phyloP scores from a whole-genome alignment of 1,139 yeast species.

The Pichia sp. region DNA sequence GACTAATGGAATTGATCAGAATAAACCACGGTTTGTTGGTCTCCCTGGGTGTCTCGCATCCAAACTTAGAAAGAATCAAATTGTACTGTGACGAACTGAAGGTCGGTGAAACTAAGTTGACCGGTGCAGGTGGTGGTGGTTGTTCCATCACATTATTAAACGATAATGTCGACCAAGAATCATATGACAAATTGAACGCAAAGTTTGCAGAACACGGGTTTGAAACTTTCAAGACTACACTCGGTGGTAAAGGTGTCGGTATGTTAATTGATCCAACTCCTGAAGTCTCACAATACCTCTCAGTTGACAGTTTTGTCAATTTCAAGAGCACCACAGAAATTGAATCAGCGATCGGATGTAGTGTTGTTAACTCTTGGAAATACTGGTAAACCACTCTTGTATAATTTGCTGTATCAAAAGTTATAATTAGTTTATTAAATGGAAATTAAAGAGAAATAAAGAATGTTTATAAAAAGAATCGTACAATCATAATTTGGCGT shows the following conservation, averaged over 20 bases:
- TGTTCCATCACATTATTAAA: slow-evolving; percentile 87
- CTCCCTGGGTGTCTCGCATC: slow-evolving; percentile 91
- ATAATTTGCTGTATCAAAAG: too few relatives aligned
- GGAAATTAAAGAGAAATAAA: background rate
- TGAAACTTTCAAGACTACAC: slow-evolving; percentile 75
- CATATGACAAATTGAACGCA: slow-evolving; percentile 32
- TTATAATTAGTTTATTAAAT: too few relatives aligned
- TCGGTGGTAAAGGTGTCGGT: slow-evolving; percentile 92
- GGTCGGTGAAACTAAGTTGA: slow-evolving; percentile 87
- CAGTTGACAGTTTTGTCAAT: slow-evolving; percentile 39
- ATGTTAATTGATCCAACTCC: slow-evolving; percentile 36
- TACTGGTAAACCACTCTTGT: too few relatives aligned
- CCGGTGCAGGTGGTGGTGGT: slow-evolving; percentile 99
- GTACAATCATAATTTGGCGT: slow-evolving; percentile 11
- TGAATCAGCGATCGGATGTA: slow-evolving; percentile 46
- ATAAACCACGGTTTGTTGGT: slow-evolving; percentile 88
- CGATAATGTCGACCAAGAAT: slow-evolving; percentile 41
- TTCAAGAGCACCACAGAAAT: slow-evolving; percentile 45
- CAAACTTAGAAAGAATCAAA: slow-evolving; percentile 73
- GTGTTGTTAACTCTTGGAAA: slow-evolving; percentile 47
- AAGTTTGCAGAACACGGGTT: slow-evolving; percentile 49
- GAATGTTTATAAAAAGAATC: too few relatives aligned
- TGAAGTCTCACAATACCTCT: slow-evolving; percentile 23
- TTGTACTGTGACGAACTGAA: slow-evolving; percentile 55
- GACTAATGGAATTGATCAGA: slow-evolving; percentile 64